Conservation (phyloP, 768 basidiomycete species). For the Leucocoprinus leucothites region DNA sequence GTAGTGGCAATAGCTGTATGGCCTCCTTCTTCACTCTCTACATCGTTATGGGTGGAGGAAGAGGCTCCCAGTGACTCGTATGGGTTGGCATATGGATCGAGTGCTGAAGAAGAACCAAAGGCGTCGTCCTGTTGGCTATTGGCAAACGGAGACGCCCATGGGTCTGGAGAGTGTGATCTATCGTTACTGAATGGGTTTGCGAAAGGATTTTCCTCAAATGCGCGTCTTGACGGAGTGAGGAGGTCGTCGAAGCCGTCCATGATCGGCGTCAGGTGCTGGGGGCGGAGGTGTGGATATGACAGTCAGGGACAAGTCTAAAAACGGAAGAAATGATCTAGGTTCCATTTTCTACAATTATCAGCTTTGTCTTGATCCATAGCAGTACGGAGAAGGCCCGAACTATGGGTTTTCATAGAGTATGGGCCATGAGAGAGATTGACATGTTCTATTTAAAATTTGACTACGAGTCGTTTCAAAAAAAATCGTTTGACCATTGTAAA, state of each 20-base stretch:
- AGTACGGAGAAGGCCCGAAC: no score
- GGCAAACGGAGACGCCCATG: conserved; percentile 65
- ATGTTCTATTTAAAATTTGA: no score
- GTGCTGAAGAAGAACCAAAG: conserved; percentile 22
- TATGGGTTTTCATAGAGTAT: no score
- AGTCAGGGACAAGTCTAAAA: conserved; percentile 1
- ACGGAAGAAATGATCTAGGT: neutral
- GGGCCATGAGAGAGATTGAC: no score
- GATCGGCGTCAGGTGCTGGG: conserved; percentile 4
- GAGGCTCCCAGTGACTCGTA: conserved; percentile 21
- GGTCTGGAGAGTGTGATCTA: conserved; percentile 69
- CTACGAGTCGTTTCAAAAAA: no score
- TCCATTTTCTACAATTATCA: neutral
- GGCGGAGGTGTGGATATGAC: neutral
- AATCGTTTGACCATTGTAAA: no score
- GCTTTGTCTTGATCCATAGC: no score
- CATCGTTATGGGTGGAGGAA: conserved; percentile 1
- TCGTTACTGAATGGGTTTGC: conserved; percentile 63
- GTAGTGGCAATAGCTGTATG: neutral
- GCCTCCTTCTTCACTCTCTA: conserved; percentile 14
- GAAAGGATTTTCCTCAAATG: conserved; percentile 75
- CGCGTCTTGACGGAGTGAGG: conserved; percentile 54
- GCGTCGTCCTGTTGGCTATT: conserved; percentile 27
- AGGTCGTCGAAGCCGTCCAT: conserved; percentile 85
- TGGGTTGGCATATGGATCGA: conserved; percentile 21